phyloP scores from a whole-genome alignment of 164 flowering plant species.

The Echeveria elegans region DNA sequence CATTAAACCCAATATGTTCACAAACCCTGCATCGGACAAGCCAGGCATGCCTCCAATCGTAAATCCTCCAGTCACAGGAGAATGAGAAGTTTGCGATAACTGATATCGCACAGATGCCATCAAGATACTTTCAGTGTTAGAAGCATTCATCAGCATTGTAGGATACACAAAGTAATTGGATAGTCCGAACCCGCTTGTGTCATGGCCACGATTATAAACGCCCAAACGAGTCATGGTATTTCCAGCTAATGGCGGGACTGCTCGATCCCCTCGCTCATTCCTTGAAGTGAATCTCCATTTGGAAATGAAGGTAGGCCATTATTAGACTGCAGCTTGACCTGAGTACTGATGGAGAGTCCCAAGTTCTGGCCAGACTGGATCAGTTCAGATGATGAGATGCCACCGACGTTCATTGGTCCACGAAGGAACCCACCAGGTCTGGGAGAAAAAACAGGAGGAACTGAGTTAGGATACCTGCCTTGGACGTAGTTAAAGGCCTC shows the following conservation, averaged over 20 bases:
- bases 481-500: slow-evolving; percentile 20
- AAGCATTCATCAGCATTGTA: slow-evolving; percentile 14
- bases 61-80: slow-evolving; percentile 20
- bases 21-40: no score
- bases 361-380: slow-evolving; percentile 41
- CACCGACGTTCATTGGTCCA: slow-evolving; percentile 39
- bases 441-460: slow-evolving; percentile 17
- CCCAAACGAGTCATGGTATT: slow-evolving; percentile 15
- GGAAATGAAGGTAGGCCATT: slow-evolving; percentile 21
- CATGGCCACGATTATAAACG: slow-evolving; percentile 18
- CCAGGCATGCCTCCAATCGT: slow-evolving; percentile 26
- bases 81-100: slow-evolving; percentile 10
- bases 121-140: slow-evolving; percentile 8
- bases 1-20: neutral
- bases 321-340: slow-evolving; percentile 25
- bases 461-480: slow-evolving; percentile 35
- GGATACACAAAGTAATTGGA: slow-evolving; percentile 19
- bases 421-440: slow-evolving; percentile 32
- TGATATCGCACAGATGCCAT: slow-evolving; percentile 16
- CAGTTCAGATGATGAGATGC: slow-evolving; percentile 40
- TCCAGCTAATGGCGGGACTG: slow-evolving; percentile 24
- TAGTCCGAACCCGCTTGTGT: slow-evolving; percentile 11
- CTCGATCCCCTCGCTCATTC: slow-evolving; percentile 28
- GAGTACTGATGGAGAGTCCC: slow-evolving; percentile 20
- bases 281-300: slow-evolving; percentile 28